Base-by-base conservation (phyloP, 164 flowering plant genomes). In the Hamamelis virginiana region DNA sequence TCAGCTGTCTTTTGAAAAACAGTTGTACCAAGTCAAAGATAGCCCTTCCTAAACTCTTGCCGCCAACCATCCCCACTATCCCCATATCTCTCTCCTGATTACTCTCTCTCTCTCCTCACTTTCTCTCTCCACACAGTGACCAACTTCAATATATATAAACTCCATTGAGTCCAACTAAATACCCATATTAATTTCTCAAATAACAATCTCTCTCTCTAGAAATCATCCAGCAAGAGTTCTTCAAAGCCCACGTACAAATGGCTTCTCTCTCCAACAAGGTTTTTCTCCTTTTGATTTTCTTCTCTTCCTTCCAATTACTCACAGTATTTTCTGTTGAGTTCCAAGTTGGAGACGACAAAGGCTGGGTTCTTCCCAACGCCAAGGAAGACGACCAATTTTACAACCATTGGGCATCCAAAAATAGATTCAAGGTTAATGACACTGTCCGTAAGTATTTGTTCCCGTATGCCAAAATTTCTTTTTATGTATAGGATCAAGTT, bases 391-490 rank as follows among this genome's bases (percentile, higher is more conserved):
- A 23, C 5, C 59, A 84, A 22, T 1, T 70, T 2, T 91, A 78
- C 80, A 85, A 91, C 72, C 44, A 80, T 0, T 91, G 96, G 96
- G 96, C 93, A 1, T 82, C 91, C 3, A 28, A 76, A 0, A 78
- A 89, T 48, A 67, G 96, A 59, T 89, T 91, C 68, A 80, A 79
- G 12, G 73, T 85, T 55, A 59, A 71, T n/a, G 91, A 91, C 75
- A 81, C 87, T 28, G 23, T 91, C 14, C 79, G 96, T 91, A 84
- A 80, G 91, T 82, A 75, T 8, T 60, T 33, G 10, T 12, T 12
- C 16, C 4, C n/a, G 6, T 2, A 33, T 33, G 41, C 41, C 6
- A 6, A 33, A 33, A 22, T 9, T 12, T 18, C 26, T 12, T 48
- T 57, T 33, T 21, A 23, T 18, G 5, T 12, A 15, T 48, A 13